Base-by-base conservation (phyloP, 495 filamentous ascomycete genomes). In the Talaromyces proteolyticus region DNA sequence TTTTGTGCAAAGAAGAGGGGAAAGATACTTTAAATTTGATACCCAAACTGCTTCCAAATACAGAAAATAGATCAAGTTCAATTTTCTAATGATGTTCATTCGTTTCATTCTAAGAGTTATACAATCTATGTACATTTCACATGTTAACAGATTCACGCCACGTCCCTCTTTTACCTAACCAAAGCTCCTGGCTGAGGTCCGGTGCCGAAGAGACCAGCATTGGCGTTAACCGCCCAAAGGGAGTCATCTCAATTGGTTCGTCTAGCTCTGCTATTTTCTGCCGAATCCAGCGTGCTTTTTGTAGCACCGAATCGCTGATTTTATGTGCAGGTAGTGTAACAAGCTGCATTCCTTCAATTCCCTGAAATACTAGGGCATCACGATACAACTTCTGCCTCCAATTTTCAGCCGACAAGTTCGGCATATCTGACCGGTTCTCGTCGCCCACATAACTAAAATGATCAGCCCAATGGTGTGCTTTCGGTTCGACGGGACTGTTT, bases 301-400 rank as follows among this genome's bases (percentile, higher is more conserved):
- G 26, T 5, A 54, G 2, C 19, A 21, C 44, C 12, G 23, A 29
- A 7, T 40, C 17, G 10, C 14, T 24, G 10, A 55, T 43, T 21
- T 52, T 44, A 17, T 40, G 1, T 47, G 7, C 42, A 1, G 40
- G 46, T 39, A 50, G 18, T 19, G 52, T 57, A 19, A 59, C 44
- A 24, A 62, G 52, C 42, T 59, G 53, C 44, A 57, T 53, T 16
- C 59, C 86, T 47, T 78, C 72, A 53, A 91, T 72, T 69, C 81
- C 91, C 56, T 85, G 76, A 56, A 87, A 82, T 63, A 87, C 82
- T 62, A 87, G 75, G 25, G 74, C 74, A 69, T 90, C 69, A 12
- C 85, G 86, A 49, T 76, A 72, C 22, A 90, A 64, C 67, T 89
- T 86, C 58, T 78, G 78, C 52, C 68, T 67, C 60, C 88, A 85